Evolutionary conservation across 176 grass and related monocot genomes (phyloP).

Genomic region (Chloris gayana): DNA sequence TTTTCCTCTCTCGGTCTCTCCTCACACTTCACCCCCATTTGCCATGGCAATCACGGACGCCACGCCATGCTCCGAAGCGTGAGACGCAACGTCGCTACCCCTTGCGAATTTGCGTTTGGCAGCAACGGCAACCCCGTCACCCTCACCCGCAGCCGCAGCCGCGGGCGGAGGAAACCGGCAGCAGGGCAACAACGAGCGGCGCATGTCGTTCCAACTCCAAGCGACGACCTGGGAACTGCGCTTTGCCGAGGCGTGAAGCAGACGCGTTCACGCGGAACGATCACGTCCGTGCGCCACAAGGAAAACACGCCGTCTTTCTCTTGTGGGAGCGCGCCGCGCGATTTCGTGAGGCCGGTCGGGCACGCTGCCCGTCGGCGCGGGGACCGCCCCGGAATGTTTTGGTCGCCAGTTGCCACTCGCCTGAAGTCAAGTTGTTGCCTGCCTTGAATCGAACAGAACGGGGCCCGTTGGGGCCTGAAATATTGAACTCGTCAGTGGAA

Average conservation of each 20-base stretch:
- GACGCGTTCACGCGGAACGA: not conserved
- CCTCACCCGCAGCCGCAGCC: no score
- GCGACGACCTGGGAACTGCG: not conserved
- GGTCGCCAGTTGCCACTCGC: not conserved
- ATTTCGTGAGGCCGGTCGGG: not conserved
- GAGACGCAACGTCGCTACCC: not conserved
- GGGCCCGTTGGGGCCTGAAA: not conserved
- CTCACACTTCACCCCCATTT: not conserved
- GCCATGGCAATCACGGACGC: not conserved
- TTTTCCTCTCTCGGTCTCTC: no score
- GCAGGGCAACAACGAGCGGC: not conserved
- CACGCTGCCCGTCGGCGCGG: constrained; percentile 5
- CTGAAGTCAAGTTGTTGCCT: not conserved
- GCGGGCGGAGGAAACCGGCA: not conserved
- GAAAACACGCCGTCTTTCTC: not conserved
- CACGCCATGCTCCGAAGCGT: not conserved
- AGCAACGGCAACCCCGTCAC: no score
- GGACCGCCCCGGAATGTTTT: not conserved
- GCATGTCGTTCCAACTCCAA: not conserved
- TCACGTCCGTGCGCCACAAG: not conserved
- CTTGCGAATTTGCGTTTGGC: no score
- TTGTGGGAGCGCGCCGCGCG: not conserved
- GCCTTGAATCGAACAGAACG: not conserved
- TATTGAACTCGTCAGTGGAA: not conserved
- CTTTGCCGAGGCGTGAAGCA: constrained; percentile 40